A percentile compares a stretch with the other conserved stretches of the same genome.
Conservation (phyloP, 2,329 filamentous ascomycete species). For the Periglandula ipomoeae region DNA sequence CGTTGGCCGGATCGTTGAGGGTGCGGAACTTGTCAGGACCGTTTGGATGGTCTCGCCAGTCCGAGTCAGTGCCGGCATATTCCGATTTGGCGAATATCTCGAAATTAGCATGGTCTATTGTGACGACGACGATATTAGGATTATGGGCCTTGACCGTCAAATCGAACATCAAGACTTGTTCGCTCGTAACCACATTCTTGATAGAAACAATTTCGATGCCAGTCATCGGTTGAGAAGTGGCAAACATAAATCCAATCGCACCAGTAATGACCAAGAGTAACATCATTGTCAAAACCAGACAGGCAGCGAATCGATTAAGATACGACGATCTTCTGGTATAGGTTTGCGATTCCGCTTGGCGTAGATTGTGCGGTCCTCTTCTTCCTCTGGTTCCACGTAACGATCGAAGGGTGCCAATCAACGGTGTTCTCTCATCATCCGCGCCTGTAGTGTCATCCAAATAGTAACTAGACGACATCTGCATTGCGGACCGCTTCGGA, state of each 20-base stretch:
- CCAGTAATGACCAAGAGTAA: constrained; percentile 75
- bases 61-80: constrained; percentile 63
- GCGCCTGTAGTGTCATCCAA: constrained; percentile 71
- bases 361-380: constrained; percentile 44
- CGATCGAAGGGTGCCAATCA: constrained; percentile 56
- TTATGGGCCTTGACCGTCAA: constrained; percentile 82
- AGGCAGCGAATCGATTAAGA: constrained; percentile 71
- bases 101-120: constrained; percentile 77
- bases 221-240: constrained; percentile 78
- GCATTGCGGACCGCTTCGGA: constrained; percentile 43
- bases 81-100: constrained; percentile 93
- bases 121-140: constrained; percentile 84
- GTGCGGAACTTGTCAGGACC: constrained; percentile 17
- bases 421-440: constrained; percentile 80
- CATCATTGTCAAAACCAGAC: constrained; percentile 73
- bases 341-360: constrained; percentile 66
- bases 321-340: constrained; percentile 55
- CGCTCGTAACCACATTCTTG: constrained; percentile 82
- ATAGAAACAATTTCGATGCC: constrained; percentile 73
- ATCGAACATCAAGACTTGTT: constrained; percentile 93
- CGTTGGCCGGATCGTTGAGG: constrained; percentile 25
- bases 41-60: constrained; percentile 43
- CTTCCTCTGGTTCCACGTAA: constrained; percentile 48
- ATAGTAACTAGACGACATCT: constrained; percentile 61
- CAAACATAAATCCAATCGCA: constrained; percentile 80